phyloP scores from a whole-genome alignment of 495 filamentous ascomycete species.

The Lasiosphaeriaceae sp. region DNA sequence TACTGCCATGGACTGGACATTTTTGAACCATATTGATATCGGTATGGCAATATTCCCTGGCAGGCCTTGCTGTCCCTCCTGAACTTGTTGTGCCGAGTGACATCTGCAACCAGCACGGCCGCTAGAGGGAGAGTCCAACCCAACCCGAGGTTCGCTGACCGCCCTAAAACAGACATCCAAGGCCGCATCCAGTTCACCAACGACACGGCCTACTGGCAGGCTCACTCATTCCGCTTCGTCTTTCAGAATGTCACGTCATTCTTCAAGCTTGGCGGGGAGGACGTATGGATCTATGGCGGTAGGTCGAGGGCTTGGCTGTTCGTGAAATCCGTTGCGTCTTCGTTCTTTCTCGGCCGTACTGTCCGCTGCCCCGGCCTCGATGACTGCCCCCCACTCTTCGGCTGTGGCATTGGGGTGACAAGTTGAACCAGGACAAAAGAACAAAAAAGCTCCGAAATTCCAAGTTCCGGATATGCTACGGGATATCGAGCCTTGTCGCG shows the following conservation, averaged over 20 bases:
- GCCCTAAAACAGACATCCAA: slow-evolving; percentile 15
- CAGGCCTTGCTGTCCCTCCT: not conserved
- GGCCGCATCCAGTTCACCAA: slow-evolving; percentile 48
- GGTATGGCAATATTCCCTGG: slow-evolving; percentile 18
- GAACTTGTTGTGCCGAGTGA: not conserved
- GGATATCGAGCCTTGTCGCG: not conserved
- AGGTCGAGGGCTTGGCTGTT: not conserved
- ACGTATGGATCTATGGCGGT: slow-evolving; percentile 61
- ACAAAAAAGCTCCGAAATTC: not conserved
- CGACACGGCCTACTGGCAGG: slow-evolving; percentile 66
- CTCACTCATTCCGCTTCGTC: slow-evolving; percentile 52
- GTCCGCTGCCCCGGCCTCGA: not conserved
- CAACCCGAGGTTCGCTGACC: not conserved
- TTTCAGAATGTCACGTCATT: slow-evolving; percentile 67
- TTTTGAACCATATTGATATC: slow-evolving; percentile 60
- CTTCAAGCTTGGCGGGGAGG: slow-evolving; percentile 64
- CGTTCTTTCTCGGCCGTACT: slow-evolving; percentile 13
- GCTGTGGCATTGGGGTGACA: not conserved
- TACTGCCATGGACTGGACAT: slow-evolving; percentile 62
- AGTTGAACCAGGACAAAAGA: not conserved
- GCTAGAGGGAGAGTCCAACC: not conserved
- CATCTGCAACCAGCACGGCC: not conserved
- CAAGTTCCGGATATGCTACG: not conserved
- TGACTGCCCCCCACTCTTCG: too few species aligned
- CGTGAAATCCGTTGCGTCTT: not conserved